These are phyloP conservation scores for Ophiocordyceps camponoti-leonardi DNA, from an alignment of 2,329 filamentous ascomycete genomes.

Conservation along the genomic window DNA sequence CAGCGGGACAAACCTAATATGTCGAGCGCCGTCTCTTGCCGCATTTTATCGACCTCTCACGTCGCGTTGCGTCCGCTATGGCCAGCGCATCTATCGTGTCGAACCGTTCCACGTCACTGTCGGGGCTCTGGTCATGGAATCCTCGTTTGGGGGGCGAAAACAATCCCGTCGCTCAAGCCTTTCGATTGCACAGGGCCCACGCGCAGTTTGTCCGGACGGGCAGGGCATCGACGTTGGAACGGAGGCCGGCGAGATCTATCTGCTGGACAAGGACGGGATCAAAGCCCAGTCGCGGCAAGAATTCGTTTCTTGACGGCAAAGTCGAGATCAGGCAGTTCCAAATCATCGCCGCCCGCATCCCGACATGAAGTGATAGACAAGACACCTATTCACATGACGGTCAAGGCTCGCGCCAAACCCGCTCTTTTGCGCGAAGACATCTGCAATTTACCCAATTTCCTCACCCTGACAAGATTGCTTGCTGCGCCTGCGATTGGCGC, in stretches of 20 bases:
- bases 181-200: neutral
- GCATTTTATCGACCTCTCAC: neutral
- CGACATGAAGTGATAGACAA: neutral
- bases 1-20: neutral
- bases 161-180: neutral
- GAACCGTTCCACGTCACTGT: neutral
- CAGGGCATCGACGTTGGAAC: neutral
- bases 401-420: neutral
- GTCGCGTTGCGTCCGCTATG: neutral
- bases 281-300: neutral
- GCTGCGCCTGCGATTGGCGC: conserved; percentile 79
- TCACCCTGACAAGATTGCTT: conserved; percentile 73
- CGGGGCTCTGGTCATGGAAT: neutral
- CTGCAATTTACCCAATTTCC: conserved; percentile 86
- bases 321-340: neutral
- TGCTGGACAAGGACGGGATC: neutral
- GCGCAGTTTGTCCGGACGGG: neutral
- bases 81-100: neutral
- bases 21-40: neutral
- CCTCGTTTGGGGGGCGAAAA: neutral
- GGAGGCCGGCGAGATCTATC: neutral
- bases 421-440: conserved; percentile 59
- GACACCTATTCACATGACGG: neutral
- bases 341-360: neutral
- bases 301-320: neutral